phyloP scores from a whole-genome alignment of 345 rosid genomes.

The Aquilaria malaccensis region DNA sequence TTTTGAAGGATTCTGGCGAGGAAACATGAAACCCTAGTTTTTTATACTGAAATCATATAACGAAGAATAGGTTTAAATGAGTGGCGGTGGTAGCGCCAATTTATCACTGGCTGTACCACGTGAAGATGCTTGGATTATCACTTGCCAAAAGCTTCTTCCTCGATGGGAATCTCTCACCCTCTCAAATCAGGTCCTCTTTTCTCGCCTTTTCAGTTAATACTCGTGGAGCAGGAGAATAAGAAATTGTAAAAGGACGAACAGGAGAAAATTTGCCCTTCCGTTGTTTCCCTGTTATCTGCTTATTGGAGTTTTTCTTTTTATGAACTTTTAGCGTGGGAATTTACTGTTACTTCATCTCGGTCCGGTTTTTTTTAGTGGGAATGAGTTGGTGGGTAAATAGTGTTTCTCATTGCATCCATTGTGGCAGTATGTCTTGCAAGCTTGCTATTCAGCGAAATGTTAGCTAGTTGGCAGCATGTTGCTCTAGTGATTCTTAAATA shows the following conservation, averaged over 20 bases:
- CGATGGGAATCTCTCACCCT: conserved; percentile 45
- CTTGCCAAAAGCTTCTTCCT: conserved; percentile 42
- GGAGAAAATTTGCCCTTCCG: background rate
- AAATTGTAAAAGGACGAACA: background rate
- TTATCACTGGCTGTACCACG: conserved; percentile 32
- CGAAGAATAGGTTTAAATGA: conserved; percentile 15
- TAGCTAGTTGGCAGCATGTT: background rate
- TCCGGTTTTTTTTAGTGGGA: background rate
- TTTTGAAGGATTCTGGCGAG: background rate
- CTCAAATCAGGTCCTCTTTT: conserved; percentile 41
- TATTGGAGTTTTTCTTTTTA: background rate
- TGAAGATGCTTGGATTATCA: conserved; percentile 55
- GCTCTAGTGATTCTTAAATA: background rate
- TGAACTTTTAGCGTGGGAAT: background rate
- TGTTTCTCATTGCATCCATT: background rate
- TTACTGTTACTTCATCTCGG: background rate
- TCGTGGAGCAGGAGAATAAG: background rate
- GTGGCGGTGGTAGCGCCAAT: conserved; percentile 7
- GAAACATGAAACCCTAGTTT: background rate
- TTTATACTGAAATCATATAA: no score
- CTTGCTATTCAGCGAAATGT: background rate
- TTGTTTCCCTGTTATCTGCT: background rate
- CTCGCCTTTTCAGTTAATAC: background rate
- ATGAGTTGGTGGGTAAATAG: background rate
- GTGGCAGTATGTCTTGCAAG: background rate